A percentile compares a stretch with the other conserved stretches of the same genome.
Conservation (phyloP, 2,329 filamentous ascomycete species). For the Aspergillus fischeri region DNA sequence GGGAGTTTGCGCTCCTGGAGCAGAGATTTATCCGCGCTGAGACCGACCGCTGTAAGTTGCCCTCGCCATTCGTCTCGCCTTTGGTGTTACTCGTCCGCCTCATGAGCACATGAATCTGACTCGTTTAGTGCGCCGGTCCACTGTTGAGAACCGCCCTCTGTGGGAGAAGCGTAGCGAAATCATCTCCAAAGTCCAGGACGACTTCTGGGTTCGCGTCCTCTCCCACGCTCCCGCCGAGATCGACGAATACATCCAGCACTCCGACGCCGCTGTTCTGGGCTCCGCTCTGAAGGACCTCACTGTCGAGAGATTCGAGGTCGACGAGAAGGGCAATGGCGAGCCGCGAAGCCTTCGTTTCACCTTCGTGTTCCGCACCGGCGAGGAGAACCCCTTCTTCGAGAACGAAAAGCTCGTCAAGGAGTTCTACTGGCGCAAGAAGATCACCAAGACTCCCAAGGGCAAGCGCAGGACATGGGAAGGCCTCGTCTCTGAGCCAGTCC, state of each 20-base stretch:
- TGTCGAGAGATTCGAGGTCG: conserved; percentile 76
- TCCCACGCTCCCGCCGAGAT: conserved; percentile 82
- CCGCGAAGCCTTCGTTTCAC: conserved; percentile 74
- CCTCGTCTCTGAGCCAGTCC: conserved; percentile 82
- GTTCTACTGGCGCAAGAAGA: conserved; percentile 73
- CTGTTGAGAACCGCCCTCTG: conserved; percentile 63
- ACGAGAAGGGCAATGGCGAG: conserved; percentile 58
- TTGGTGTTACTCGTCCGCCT: not conserved
- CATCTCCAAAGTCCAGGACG: conserved; percentile 50
- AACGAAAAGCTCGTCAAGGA: conserved; percentile 80
- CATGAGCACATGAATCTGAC: not conserved
- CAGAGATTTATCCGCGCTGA: conserved; percentile 80
- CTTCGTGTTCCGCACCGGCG: conserved; percentile 63
- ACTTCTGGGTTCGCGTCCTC: conserved; percentile 94
- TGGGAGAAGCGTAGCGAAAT: conserved; percentile 72
- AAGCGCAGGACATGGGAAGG: conserved; percentile 62
- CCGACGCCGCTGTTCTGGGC: conserved; percentile 66
- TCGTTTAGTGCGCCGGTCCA: conserved; percentile 65
- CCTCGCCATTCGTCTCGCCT: conserved; percentile 52
- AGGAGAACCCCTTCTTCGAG: conserved; percentile 75
- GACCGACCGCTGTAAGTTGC: conserved; percentile 56
- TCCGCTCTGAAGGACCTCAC: conserved; percentile 63
- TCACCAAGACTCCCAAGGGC: conserved; percentile 40
- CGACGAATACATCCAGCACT: conserved; percentile 80
- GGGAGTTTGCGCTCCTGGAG: conserved; percentile 72